phyloP scores from a whole-genome alignment of 768 basidiomycete genomes.

The Gymnopilus dilepis region DNA sequence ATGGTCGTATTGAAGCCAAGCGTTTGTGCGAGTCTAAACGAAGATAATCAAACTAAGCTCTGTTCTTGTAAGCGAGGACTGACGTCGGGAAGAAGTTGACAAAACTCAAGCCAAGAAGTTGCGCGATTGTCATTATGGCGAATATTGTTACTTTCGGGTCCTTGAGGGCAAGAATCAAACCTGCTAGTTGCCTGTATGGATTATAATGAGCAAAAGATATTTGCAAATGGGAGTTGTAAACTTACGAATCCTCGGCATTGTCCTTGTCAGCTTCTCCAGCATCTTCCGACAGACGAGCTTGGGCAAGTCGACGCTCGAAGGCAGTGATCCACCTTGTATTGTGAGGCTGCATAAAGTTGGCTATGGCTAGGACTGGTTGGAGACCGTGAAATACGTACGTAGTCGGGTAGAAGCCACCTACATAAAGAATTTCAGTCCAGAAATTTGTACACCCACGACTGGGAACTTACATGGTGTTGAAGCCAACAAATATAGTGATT shows the following conservation, averaged over 20 bases:
- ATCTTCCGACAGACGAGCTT: constrained; percentile 69
- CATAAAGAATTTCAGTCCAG: not conserved
- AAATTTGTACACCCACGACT: not conserved
- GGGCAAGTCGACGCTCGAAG: constrained; percentile 60
- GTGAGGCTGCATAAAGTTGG: constrained; percentile 45
- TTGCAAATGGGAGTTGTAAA: constrained; percentile 6
- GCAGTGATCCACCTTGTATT: constrained; percentile 66
- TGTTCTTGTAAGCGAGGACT: constrained; percentile 15
- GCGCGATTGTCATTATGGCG: constrained; percentile 53
- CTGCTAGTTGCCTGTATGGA: constrained; percentile 47
- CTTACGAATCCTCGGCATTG: constrained; percentile 60
- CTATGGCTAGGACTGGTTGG: not conserved
- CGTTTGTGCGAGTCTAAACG: constrained; percentile 55
- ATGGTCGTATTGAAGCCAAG: constrained; percentile 65
- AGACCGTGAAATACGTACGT: constrained; percentile 40
- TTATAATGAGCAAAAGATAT: too few species aligned
- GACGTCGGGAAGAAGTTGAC: constrained; percentile 65
- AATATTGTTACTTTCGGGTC: constrained; percentile 62
- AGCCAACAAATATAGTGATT: constrained; percentile 63
- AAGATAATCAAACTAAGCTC: not conserved
- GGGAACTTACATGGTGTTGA: constrained; percentile 50
- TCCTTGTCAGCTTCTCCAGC: constrained; percentile 71
- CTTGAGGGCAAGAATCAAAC: constrained; percentile 59
- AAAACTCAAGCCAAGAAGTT: constrained; percentile 62
- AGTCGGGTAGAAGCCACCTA: constrained; percentile 65